phyloP scores from a whole-genome alignment of 2,329 filamentous ascomycete species.

The Fusarium chaquense region DNA sequence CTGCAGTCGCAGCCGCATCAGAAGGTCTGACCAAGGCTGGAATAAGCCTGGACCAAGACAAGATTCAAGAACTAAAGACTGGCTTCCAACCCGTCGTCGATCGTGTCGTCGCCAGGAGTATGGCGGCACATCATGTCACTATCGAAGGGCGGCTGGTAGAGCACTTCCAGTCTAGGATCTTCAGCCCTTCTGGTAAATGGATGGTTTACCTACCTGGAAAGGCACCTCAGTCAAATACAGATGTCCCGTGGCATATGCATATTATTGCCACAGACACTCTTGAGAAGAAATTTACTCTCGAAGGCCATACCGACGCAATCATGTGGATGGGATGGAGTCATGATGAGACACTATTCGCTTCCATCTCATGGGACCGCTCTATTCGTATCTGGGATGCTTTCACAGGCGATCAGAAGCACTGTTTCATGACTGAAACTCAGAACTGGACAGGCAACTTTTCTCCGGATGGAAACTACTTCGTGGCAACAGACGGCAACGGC shows the following conservation, averaged over 20 bases:
- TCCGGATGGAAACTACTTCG: conserved; percentile 12
- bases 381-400: conserved; percentile 29
- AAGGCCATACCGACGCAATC: conserved; percentile 17
- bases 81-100: neutral
- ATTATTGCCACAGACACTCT: neutral
- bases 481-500: conserved; percentile 9
- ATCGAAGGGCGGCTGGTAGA: conserved; percentile 6
- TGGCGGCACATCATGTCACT: neutral
- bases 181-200: conserved; percentile 19
- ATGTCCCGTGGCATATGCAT: conserved; percentile 10
- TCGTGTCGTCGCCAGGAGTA: neutral
- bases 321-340: conserved; percentile 31
- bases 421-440: conserved; percentile 15
- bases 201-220: conserved; percentile 12
- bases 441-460: conserved; percentile 27
- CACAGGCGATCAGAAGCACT: conserved; percentile 1
- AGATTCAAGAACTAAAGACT: neutral
- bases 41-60: neutral
- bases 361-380: conserved; percentile 17
- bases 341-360: conserved; percentile 26
- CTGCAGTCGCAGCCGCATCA: neutral
- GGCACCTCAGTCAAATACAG: neutral
- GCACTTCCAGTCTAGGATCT: neutral
- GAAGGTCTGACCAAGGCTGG: neutral
- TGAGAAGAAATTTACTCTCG: neutral